These are phyloP conservation scores for Nemania diffusa DNA, from an alignment of 2,329 filamentous ascomycete genomes.

Conservation along the genomic window DNA sequence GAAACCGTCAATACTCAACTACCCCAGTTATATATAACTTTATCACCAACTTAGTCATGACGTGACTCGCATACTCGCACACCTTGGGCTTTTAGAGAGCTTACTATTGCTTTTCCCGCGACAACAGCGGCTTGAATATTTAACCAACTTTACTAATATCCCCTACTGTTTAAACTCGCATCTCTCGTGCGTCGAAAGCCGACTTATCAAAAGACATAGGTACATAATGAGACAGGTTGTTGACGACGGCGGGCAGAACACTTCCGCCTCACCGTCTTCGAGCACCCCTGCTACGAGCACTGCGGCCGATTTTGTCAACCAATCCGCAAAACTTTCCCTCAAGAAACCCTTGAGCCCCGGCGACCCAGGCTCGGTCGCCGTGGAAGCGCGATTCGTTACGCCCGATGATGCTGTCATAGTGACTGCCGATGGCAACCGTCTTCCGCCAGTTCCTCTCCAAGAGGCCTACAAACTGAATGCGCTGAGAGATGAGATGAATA, in stretches of 20 bases:
- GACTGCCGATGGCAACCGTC: slow-evolving; percentile 71
- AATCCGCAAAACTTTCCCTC: slow-evolving; percentile 68
- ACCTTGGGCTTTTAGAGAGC: not conserved
- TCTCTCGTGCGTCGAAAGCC: not conserved
- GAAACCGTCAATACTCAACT: not conserved
- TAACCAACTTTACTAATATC: not conserved
- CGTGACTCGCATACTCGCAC: slow-evolving; percentile 15
- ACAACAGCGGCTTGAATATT: not conserved
- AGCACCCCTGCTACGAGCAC: slow-evolving; percentile 49
- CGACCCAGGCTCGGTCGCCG: slow-evolving; percentile 59
- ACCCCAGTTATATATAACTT: not conserved
- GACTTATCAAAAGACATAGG: not conserved
- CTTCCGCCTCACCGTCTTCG: slow-evolving; percentile 35
- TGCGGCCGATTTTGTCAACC: slow-evolving; percentile 68
- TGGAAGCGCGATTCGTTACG: slow-evolving; percentile 73
- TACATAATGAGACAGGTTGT: slow-evolving; percentile 36
- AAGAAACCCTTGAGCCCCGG: slow-evolving; percentile 48
- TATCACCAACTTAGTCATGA: slow-evolving; percentile 5
- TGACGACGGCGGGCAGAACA: slow-evolving; percentile 31
- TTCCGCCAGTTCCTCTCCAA: slow-evolving; percentile 74
- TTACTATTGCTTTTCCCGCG: not conserved
- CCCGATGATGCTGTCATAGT: slow-evolving; percentile 77
- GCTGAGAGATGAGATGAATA: slow-evolving; percentile 62
- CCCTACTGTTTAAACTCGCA: not conserved
- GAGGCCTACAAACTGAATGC: slow-evolving; percentile 78